Percentiles rank a stretch among this genome's conserved stretches.
Evolutionary conservation across 345 rosid genomes (phyloP).

Genomic region (Limnanthes douglasii): DNA sequence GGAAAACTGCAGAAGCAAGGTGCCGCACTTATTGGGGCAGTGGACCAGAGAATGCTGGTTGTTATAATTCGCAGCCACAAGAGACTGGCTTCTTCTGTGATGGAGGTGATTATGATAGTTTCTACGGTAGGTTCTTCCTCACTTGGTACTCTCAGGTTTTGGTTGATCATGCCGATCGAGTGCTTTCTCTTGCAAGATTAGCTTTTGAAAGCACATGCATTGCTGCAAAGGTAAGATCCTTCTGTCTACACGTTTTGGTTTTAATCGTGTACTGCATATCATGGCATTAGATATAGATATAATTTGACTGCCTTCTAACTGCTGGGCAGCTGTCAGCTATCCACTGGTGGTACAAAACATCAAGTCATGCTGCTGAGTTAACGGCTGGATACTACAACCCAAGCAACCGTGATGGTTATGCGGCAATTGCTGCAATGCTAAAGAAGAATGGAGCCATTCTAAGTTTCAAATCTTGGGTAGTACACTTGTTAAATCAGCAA

Average conservation of each 20-base stretch:
- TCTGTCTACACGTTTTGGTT: constrained; percentile 7
- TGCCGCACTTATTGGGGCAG: constrained; percentile 74
- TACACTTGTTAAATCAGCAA: constrained; percentile 33
- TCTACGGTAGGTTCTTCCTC: constrained; percentile 92
- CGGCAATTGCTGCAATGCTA: constrained; percentile 48
- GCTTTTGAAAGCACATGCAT: constrained; percentile 63
- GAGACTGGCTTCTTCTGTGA: constrained; percentile 93
- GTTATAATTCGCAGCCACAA: constrained; percentile 74
- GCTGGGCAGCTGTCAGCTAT: constrained; percentile 78
- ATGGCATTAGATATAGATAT: neutral
- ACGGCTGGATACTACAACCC: constrained; percentile 93
- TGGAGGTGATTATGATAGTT: constrained; percentile 87
- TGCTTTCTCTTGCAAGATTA: constrained; percentile 74
- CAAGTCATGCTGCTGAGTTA: constrained; percentile 93
- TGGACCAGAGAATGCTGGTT: constrained; percentile 85
- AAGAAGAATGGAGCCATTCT: constrained; percentile 65
- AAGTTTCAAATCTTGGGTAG: constrained; percentile 48
- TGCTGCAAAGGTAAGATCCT: constrained; percentile 61
- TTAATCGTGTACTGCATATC: neutral
- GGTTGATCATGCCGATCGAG: constrained; percentile 65
- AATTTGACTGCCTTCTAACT: constrained; percentile 22
- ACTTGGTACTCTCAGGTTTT: constrained; percentile 77
- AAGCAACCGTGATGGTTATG: constrained; percentile 81
- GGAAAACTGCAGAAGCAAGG: constrained; percentile 75
- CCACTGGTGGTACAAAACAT: constrained; percentile 96